Evolutionary conservation across 805 yeast genomes (phyloP).

Genomic region (Lipomyces kockii): DNA sequence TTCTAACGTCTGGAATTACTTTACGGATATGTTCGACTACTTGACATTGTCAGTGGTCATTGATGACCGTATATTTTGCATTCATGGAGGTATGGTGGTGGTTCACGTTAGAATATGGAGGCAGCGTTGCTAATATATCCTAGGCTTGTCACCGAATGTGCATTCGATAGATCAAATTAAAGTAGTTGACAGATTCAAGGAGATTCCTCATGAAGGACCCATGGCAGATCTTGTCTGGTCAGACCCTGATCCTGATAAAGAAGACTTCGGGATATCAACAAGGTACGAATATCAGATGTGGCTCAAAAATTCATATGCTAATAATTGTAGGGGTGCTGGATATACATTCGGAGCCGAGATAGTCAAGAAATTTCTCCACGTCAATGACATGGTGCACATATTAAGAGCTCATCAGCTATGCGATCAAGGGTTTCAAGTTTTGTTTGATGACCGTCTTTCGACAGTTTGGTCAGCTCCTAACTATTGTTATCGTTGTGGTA

Average conservation of each 20-base stretch:
- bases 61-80: conserved; percentile 87
- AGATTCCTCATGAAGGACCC: conserved; percentile 98
- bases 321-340: conserved; percentile 82
- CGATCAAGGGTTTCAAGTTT: conserved; percentile 91
- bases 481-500: conserved; percentile 96
- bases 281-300: conserved; percentile 21
- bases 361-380: conserved; percentile 79
- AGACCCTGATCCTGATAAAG: conserved; percentile 86
- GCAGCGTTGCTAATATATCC: background rate
- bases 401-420: conserved; percentile 95
- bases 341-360: conserved; percentile 92
- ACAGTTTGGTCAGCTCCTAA: conserved; percentile 99
- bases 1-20: conserved; percentile 79
- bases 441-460: conserved; percentile 86
- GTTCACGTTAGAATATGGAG: background rate
- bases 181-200: conserved; percentile 87
- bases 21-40: conserved; percentile 93
- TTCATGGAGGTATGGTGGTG: conserved; percentile 80
- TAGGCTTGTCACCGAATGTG: conserved; percentile 78
- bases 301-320: background rate
- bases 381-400: conserved; percentile 78
- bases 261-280: conserved; percentile 85
- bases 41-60: conserved; percentile 87
- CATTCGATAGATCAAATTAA: conserved; percentile 91
- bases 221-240: conserved; percentile 99